Evolutionary conservation across 805 yeast species (phyloP).

Genomic region (Metschnikowia shivogae): DNA sequence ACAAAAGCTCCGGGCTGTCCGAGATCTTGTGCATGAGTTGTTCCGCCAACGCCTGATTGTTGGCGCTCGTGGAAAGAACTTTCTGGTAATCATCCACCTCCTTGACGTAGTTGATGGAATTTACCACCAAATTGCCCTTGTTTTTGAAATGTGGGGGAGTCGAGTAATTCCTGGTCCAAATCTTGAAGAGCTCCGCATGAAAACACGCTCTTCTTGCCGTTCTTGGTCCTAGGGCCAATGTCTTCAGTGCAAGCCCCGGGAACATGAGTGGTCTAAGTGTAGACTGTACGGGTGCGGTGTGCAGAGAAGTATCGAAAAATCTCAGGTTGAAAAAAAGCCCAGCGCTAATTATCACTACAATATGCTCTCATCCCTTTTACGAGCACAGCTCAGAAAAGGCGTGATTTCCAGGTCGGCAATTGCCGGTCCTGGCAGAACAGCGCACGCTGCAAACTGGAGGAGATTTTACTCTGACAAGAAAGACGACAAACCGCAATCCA

Average conservation of each 20-base stretch:
- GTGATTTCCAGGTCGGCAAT: constrained; percentile 6
- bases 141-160: constrained; percentile 12
- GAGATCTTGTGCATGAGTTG: constrained; percentile 23
- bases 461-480: constrained; percentile 21
- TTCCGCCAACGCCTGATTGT: constrained; percentile 21
- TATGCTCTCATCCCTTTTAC: constrained; percentile 11
- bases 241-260: not conserved
- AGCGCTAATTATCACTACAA: not conserved
- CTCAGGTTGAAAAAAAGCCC: constrained; percentile 1
- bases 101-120: constrained; percentile 25
- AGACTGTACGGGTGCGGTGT: constrained; percentile 3
- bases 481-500: constrained; percentile 37
- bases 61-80: constrained; percentile 16
- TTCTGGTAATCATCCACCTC: constrained; percentile 26
- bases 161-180: constrained; percentile 4
- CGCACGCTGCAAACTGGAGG: not conserved
- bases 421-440: not conserved
- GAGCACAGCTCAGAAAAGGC: constrained; percentile 5
- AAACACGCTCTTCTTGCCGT: too few relatives aligned
- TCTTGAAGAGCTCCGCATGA: not conserved
- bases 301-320: constrained; percentile 1
- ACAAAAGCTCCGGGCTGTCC: constrained; percentile 27
- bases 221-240: too few relatives aligned
- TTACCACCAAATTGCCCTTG: constrained; percentile 10
- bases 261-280: not conserved